phyloP scores from a whole-genome alignment of 257 asterid genomes.

The Solanum chmielewskii region DNA sequence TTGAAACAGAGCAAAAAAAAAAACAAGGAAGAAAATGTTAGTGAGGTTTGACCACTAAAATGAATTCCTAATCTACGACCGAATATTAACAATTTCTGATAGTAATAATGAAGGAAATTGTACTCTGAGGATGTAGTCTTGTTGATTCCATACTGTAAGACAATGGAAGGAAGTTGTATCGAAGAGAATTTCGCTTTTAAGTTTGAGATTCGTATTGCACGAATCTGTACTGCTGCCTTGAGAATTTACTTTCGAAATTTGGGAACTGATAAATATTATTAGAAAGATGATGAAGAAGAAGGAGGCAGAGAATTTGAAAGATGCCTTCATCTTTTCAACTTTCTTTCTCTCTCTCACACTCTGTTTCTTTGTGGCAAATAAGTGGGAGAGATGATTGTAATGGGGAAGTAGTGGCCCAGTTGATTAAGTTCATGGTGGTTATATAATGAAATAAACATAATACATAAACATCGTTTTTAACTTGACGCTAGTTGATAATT shows the following conservation, averaged over 20 bases:
- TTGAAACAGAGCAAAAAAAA: neutral
- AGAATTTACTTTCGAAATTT: slow-evolving; percentile 23
- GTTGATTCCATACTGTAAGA: slow-evolving; percentile 45
- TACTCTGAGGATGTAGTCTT: slow-evolving; percentile 73
- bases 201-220: slow-evolving; percentile 32
- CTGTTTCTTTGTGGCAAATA: neutral
- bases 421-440: neutral
- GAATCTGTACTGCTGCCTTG: slow-evolving; percentile 39
- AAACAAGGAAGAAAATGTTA: neutral
- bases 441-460: too few relatives aligned
- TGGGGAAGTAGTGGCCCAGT: neutral
- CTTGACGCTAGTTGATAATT: too few relatives aligned
- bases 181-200: slow-evolving; percentile 27
- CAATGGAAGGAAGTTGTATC: slow-evolving; percentile 50
- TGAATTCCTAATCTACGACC: neutral
- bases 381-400: neutral
- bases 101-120: neutral
- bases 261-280: neutral
- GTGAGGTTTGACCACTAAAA: neutral
- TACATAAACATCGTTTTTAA: too few relatives aligned
- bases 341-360: neutral
- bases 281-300: neutral
- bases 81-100: neutral
- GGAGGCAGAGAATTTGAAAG: slow-evolving; percentile 3
- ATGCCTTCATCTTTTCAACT: slow-evolving; percentile 12